These are phyloP conservation scores for Aspergillus flavus DNA, from an alignment of 2,329 filamentous ascomycete species.

Conservation along the genomic window DNA sequence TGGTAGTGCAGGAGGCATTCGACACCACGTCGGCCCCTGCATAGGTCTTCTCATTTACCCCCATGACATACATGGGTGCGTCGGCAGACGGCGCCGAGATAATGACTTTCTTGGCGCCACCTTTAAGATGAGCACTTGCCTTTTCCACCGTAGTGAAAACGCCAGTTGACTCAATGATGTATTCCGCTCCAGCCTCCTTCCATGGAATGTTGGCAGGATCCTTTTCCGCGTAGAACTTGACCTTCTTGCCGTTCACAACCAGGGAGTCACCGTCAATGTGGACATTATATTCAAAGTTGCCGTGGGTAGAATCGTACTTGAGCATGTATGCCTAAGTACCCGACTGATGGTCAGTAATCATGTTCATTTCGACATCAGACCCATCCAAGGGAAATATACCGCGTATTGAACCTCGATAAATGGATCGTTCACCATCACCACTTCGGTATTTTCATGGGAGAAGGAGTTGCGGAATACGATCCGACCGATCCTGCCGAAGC, in stretches of 20 bases:
- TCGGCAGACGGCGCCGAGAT: constrained; percentile 65
- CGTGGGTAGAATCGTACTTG: constrained; percentile 98
- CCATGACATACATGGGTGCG: constrained; percentile 99
- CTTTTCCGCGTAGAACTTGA: constrained; percentile 92
- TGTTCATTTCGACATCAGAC: not conserved
- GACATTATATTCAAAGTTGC: constrained; percentile 91
- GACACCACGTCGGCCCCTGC: constrained; percentile 91
- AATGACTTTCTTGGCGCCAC: constrained; percentile 97
- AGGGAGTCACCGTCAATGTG: constrained; percentile 72
- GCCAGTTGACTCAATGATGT: constrained; percentile 97
- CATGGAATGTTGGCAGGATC: constrained; percentile 91
- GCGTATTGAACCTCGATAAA: constrained; percentile 98
- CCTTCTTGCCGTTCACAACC: constrained; percentile 87
- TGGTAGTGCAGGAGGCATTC: constrained; percentile 99
- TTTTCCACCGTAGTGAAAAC: constrained; percentile 99
- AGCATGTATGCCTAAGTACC: constrained; percentile 88
- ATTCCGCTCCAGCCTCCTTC: constrained; percentile 81
- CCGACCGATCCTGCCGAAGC: constrained; percentile 98
- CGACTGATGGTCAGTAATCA: not conserved
- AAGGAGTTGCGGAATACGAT: constrained; percentile 98
- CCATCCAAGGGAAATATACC: constrained; percentile 69
- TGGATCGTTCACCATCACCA: constrained; percentile 98
- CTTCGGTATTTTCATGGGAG: constrained; percentile 83
- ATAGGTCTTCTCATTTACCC: constrained; percentile 95
- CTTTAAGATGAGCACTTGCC: constrained; percentile 90